Evolutionary conservation across 2,329 filamentous ascomycete genomes (phyloP), one percentile per base, ranked within the genome.

Genomic region (Colletotrichum tropicicola): DNA sequence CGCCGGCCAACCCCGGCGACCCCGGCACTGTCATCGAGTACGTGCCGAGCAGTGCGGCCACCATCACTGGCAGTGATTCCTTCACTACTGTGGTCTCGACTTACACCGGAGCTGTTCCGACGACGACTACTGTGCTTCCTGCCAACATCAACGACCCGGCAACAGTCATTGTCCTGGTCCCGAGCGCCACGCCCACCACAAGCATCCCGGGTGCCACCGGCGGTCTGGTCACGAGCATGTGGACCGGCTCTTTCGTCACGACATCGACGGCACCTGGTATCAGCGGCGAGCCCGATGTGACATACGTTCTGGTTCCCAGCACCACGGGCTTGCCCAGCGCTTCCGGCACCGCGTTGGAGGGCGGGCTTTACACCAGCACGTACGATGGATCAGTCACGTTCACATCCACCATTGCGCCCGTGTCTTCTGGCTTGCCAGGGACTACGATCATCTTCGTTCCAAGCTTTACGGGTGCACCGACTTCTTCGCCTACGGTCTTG

Each of bases 51-150:
- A 60, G 25, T 17, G 9, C 12, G 13, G 23, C 44, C 37, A 17
- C 43, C 12, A 30, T 30, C 12, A 23, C 56, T 2, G 57, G 27
- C 21, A 54, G 39, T 15, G 49, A 37, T 9, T 30, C 23, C 8
- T 41, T 60, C 17, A 65, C 61, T 10, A 65, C 61, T 6, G 12
- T 61, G 4, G 6, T 54, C 13, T 65, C 61, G 3, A 65, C 61
- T 3, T 65, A 65, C 48, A 61, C 48, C 13, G 61, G 61, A 6
- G 17, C 28, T 13, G 48, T 49, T 4, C 41, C 61, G 4, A 15
- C 58, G 19, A 61, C 61, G 6, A 65, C 56, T n/a, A 65, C 61
- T 9, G 48, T 65, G 9, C 47, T 43, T 12, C 61, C 61, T 6
- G 49, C 43, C 32, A 65, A 65, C 35, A 23, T 28, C 19, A 49